Conservation (phyloP, 768 basidiomycete species). For the Kwoniella pini region DNA sequence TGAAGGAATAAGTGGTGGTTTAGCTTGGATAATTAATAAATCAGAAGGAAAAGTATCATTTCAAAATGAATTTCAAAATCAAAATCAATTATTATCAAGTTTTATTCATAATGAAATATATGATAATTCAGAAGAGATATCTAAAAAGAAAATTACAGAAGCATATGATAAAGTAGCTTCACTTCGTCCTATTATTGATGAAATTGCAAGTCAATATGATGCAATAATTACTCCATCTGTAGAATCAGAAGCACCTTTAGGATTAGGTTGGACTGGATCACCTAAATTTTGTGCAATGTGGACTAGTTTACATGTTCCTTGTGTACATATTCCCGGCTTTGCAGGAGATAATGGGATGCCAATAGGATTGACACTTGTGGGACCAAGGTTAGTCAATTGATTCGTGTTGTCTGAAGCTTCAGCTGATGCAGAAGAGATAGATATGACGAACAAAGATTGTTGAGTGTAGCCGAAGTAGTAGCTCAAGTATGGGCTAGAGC, state of each 20-base stretch:
- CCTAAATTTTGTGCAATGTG: conserved; percentile 43
- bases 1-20: conserved; percentile 8
- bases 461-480: conserved; percentile 37
- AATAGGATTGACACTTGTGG: conserved; percentile 50
- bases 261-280: conserved; percentile 27
- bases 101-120: conserved; percentile 31
- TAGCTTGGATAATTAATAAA: conserved; percentile 24
- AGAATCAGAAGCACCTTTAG: conserved; percentile 40
- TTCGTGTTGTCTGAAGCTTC: too few relatives aligned
- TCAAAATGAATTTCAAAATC: conserved; percentile 39
- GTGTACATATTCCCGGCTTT: conserved; percentile 49
- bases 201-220: conserved; percentile 41
- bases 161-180: conserved; percentile 43
- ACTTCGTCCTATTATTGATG: conserved; percentile 45
- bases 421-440: too few relatives aligned
- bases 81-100: conserved; percentile 24
- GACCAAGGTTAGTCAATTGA: conserved; percentile 15
- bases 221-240: conserved; percentile 47
- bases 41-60: conserved; percentile 43
- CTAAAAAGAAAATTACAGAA: conserved; percentile 30
- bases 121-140: conserved; percentile 29
- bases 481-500: conserved; percentile 31
- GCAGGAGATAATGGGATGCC: conserved; percentile 44
- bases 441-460: conserved; percentile 44
- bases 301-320: conserved; percentile 47